Evolutionary conservation across 2,329 filamentous ascomycete genomes (phyloP), one percentile per base, ranked within the genome.

Genomic region (Colletotrichum godetiae): DNA sequence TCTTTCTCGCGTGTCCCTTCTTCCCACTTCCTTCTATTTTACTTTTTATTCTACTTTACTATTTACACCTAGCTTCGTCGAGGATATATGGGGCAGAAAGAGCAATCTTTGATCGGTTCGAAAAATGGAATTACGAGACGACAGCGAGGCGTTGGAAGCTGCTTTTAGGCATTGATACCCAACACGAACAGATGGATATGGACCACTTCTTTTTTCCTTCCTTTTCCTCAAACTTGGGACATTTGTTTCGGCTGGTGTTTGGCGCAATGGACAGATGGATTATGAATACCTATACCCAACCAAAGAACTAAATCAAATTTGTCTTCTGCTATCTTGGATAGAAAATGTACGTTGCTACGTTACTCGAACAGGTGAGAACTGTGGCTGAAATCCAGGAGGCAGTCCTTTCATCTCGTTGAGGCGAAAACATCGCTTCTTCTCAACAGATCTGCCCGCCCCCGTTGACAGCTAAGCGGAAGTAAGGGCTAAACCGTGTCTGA

Each of bases 261-360:
- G 67, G 67, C 70, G 70, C 53, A 62, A 22, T 15, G 42, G 59
- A 59, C 35, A 12, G 66, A 37, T 12, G 55, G 67, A 70, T 49
- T 31, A 60, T 57, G 70, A 53, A 65, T 70, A 29, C 27, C 27
- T 42, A 73, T 73, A 73, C 60, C 70, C 70, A 46, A 59, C 42
- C 56, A 35, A 35, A 61, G 49, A 73, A 53, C 49, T 42, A 27
- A 37, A 58, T 22, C 5, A 29, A 24, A 24, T 24, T 35, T 42
- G n/a, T 31, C 37, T 13, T 15, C 19, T 58, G 19, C 42, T 29
- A 29, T 29, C 27, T 29, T 29, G 27, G 27, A 29, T 29, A 29
- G 27, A 29, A 29, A 29, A 4, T 29, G 27, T 29, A 29, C 31
- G 4, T 33, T 7, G 27, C 27, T 67, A 67, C 57, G 15, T 61